A percentile compares a stretch with the other conserved stretches of the same genome.
These are phyloP conservation scores for Ananas comosus DNA, from an alignment of 176 grass and related monocot species.

Conservation along the genomic window DNA sequence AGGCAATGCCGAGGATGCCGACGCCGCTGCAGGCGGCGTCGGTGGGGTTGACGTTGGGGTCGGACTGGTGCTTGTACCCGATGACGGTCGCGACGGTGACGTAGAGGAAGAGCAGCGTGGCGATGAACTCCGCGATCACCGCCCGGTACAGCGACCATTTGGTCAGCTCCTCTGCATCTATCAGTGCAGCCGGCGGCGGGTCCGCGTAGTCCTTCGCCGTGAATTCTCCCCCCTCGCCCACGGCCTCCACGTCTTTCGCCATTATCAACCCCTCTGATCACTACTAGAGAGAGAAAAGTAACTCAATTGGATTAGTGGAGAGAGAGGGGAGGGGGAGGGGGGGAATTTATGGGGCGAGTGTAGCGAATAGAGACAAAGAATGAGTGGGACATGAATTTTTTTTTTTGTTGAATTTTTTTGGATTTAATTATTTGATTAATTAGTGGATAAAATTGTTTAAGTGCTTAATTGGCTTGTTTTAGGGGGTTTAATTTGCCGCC, in stretches of 20 bases:
- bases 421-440: constrained; percentile 18
- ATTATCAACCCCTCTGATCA: constrained; percentile 14
- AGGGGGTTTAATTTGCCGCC: constrained; percentile 53
- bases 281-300: not conserved
- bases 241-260: constrained; percentile 70
- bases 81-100: constrained; percentile 79
- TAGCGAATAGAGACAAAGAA: constrained; percentile 29
- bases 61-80: constrained; percentile 81
- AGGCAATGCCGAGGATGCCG: constrained; percentile 81
- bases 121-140: constrained; percentile 84
- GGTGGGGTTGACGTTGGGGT: constrained; percentile 18
- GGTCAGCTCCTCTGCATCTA: constrained; percentile 65
- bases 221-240: constrained; percentile 34
- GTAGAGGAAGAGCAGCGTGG: constrained; percentile 82
- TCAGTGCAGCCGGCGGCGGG: constrained; percentile 57
- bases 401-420: constrained; percentile 12
- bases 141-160: constrained; percentile 89
- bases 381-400: constrained; percentile 21
- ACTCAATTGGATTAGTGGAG: constrained; percentile 10
- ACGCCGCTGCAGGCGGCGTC: constrained; percentile 76
- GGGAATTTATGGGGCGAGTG: constrained; percentile 42
- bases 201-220: constrained; percentile 69
- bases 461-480: too few relatives aligned
- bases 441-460: not conserved
- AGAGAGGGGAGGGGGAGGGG: constrained; percentile 14